Conservation (phyloP, 129 eudicot genomes). For the Tagetes erecta region DNA sequence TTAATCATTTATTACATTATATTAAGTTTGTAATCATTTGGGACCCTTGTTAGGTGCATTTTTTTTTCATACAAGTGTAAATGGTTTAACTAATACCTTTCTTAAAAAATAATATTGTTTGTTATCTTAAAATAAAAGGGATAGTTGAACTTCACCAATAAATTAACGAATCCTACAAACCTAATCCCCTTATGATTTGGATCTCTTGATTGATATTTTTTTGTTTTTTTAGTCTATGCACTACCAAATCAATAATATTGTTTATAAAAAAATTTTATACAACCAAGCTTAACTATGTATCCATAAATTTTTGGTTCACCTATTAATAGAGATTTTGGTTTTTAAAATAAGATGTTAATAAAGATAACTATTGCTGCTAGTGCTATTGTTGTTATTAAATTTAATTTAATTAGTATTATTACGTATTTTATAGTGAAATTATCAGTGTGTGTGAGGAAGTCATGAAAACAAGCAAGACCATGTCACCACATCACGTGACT, state of each 20-base stretch:
- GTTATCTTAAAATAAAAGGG: slow-evolving; percentile 25
- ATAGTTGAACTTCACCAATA: slow-evolving; percentile 33
- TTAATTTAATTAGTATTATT: too few relatives aligned
- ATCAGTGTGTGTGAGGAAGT: too few relatives aligned
- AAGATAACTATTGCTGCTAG: too few relatives aligned
- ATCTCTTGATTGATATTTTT: background rate
- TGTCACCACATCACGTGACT: too few relatives aligned
- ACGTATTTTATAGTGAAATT: too few relatives aligned
- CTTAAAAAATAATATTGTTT: slow-evolving; percentile 17
- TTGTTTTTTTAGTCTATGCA: background rate
- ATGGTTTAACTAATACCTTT: slow-evolving; percentile 4
- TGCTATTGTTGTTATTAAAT: too few relatives aligned
- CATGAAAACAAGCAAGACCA: too few relatives aligned
- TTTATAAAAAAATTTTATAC: too few relatives aligned
- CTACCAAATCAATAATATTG: background rate
- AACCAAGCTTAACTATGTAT: too few relatives aligned
- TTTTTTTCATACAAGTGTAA: background rate
- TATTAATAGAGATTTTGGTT: background rate
- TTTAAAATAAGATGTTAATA: too few relatives aligned
- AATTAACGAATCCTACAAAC: slow-evolving; percentile 31
- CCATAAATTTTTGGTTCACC: background rate
- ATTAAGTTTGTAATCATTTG: background rate
- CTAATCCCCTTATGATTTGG: slow-evolving; percentile 21
- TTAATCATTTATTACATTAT: too few relatives aligned
- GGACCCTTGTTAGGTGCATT: slow-evolving; percentile 24